Conservation (phyloP, 2,329 filamentous ascomycete genomes). For the Phyllosticta paracitricarpa region DNA sequence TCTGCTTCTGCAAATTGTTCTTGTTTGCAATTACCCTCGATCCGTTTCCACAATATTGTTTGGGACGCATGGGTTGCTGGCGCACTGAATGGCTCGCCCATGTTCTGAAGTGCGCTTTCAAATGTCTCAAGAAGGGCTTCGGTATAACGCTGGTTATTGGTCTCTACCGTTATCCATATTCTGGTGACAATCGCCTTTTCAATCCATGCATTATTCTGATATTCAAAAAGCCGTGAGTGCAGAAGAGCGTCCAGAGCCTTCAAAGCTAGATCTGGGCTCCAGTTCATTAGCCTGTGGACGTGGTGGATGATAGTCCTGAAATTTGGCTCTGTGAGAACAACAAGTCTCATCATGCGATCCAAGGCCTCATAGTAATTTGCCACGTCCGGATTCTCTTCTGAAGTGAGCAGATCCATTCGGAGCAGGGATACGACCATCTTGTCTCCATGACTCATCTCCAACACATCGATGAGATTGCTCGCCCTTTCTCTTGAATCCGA, state of each 20-base stretch:
- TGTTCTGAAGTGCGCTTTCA: constrained; percentile 36
- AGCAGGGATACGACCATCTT: constrained; percentile 58
- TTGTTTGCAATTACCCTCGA: constrained; percentile 50
- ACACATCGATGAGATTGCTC: constrained; percentile 45
- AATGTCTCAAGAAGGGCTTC: constrained; percentile 34
- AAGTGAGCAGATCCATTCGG: constrained; percentile 56
- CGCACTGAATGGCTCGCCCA: constrained; percentile 42
- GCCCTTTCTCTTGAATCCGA: constrained; percentile 42
- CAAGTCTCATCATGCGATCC: constrained; percentile 47
- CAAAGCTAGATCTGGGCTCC: constrained; percentile 21
- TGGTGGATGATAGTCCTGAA: constrained; percentile 60
- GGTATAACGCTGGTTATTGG: constrained; percentile 32
- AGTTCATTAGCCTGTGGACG: constrained; percentile 50
- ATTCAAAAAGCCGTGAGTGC: constrained; percentile 41
- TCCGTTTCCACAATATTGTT: constrained; percentile 68
- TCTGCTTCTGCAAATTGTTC: constrained; percentile 47
- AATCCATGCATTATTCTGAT: constrained; percentile 48
- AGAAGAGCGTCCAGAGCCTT: constrained; percentile 56
- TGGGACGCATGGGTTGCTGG: constrained; percentile 58
- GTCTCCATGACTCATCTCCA: constrained; percentile 54
- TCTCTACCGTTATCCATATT: constrained; percentile 47
- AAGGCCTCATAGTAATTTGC: constrained; percentile 26
- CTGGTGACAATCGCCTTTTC: constrained; percentile 60
- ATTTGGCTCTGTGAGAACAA: constrained; percentile 51
- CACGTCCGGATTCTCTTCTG: constrained; percentile 24